These are phyloP conservation scores for Tricholomella constricta DNA, from an alignment of 768 basidiomycete genomes.

Conservation along the genomic window DNA sequence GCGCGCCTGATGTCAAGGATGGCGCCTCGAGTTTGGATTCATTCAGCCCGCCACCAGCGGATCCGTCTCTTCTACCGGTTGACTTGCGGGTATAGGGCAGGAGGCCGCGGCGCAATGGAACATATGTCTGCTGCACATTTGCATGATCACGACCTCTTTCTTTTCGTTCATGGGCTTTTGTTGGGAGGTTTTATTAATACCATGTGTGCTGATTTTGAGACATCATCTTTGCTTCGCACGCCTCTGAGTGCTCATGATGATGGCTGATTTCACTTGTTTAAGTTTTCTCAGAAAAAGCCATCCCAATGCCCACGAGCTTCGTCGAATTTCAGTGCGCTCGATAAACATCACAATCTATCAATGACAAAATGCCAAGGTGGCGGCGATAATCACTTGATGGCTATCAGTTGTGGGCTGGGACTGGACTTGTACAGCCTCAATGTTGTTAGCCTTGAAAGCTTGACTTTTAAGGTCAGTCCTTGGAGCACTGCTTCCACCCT, in stretches of 20 bases:
- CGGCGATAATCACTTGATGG: no score
- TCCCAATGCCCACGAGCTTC: no score
- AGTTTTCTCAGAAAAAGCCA: no score
- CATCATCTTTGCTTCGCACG: background rate
- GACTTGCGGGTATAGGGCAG: background rate
- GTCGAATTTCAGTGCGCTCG: no score
- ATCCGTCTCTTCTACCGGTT: background rate
- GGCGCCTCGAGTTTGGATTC: background rate
- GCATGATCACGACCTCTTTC: constrained; percentile 2
- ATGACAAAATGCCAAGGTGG: no score
- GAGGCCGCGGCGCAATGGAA: background rate
- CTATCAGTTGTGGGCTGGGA: no score
- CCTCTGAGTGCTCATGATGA: background rate
- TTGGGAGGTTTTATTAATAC: constrained; percentile 1
- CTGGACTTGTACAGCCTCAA: no score
- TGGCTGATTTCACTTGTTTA: no score
- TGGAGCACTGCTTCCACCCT: no score
- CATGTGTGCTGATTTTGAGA: background rate
- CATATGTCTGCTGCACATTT: background rate
- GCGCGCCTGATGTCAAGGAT: constrained; percentile 6
- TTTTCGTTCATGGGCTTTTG: constrained; percentile 1
- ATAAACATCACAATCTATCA: no score
- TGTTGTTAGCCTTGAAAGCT: no score
- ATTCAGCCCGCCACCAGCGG: background rate
- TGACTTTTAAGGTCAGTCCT: no score